Base-by-base conservation (phyloP, 139 green algal genomes). In the Chlamydomonas sp. region DNA sequence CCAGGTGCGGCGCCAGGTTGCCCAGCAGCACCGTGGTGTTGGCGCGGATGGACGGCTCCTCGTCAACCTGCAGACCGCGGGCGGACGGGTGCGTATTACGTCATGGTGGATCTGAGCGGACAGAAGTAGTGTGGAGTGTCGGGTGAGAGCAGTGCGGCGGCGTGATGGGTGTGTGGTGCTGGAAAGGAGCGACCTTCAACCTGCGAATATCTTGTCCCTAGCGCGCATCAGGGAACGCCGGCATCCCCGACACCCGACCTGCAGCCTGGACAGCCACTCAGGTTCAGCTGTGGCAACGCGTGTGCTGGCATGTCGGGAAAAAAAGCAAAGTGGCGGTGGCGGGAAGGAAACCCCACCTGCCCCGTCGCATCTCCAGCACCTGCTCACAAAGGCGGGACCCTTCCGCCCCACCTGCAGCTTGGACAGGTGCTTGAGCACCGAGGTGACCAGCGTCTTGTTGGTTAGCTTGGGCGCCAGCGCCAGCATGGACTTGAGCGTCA, bases 21-120 rank as follows among this genome's bases (percentile, higher is more conserved):
- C 98, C 97, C 78, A 99, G 94, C 83, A 99, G 93, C 66, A 99
- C 98, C 18, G 98, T 99, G 49, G 98, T 99, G 94, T 99, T 99
- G 90, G 98, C 98, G 15, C 98, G 95, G 88, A 99, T 99, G 64
- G 95, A 95, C 5, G 98, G 91, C 93, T 99, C 97, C 85, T 98
- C 95, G 86, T 99, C 98, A 18, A 99, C 95, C 95, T 99, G 94
- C 17, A 82, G 10, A 49, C 31, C 31, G 31, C 31, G 31, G 31
- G 31, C 31, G 31, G 31, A 49, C 31, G 31, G 31, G 31, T 49
- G 31, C 31, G 31, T 6, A 14, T 12, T 7, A 12, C 7, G 72
- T 63, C 7, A 18, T 57, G 76, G 57, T 64, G 18, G 49, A 49
- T 49, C 31, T 1, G 31, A 49, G 59, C 16, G 16, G 58, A 14